phyloP scores from a whole-genome alignment of 306 rosid species.

The Canavalia ensiformis region DNA sequence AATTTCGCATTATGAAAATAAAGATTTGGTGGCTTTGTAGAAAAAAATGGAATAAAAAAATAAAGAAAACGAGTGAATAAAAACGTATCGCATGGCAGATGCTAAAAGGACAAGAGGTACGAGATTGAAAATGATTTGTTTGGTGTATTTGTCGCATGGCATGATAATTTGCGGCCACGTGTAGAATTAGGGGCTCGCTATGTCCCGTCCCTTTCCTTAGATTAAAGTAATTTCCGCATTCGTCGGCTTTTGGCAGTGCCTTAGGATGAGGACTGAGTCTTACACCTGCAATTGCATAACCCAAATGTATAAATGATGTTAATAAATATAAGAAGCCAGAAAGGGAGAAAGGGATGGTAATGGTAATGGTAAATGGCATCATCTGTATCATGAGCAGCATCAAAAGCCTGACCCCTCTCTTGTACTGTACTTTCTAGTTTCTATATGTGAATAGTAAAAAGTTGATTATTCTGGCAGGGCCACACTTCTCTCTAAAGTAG shows the following conservation, averaged over 20 bases:
- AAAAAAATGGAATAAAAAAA: background rate
- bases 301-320: slow-evolving; percentile 12
- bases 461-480: slow-evolving; percentile 56
- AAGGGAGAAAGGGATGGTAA: background rate
- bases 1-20: too few relatives aligned
- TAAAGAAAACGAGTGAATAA: background rate
- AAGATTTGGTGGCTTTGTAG: too few relatives aligned
- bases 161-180: slow-evolving; percentile 48
- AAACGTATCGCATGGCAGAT: background rate
- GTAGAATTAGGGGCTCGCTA: slow-evolving; percentile 42
- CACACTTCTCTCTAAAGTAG: slow-evolving; percentile 29
- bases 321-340: background rate
- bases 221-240: slow-evolving; percentile 58
- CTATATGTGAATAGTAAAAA: slow-evolving; percentile 60
- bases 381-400: slow-evolving; percentile 38
- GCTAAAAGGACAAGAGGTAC: slow-evolving; percentile 40
- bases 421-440: slow-evolving; percentile 39
- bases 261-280: slow-evolving; percentile 37
- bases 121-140: slow-evolving; percentile 28
- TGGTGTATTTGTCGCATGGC: background rate
- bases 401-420: slow-evolving; percentile 47
- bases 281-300: slow-evolving; percentile 33
- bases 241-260: slow-evolving; percentile 64
- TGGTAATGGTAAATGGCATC: background rate
- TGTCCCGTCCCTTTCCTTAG: slow-evolving; percentile 51